Evolutionary conservation across 2,329 filamentous ascomycete species (phyloP).

Genomic region (Metarhizium robertsii): DNA sequence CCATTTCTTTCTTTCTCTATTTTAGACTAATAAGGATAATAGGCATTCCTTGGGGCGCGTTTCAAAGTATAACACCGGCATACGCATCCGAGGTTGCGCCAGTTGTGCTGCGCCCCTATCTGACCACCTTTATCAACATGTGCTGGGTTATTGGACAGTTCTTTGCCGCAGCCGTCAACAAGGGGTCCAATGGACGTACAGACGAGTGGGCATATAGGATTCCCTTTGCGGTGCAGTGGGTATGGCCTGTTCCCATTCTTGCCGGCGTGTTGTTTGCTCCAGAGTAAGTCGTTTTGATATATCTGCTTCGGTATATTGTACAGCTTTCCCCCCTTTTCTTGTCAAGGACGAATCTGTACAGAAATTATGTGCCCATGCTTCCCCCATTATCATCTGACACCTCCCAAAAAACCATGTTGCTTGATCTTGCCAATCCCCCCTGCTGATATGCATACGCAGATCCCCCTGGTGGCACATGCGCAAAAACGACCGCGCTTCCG

Average conservation of each 20-base stretch:
- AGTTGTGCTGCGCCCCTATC: conserved; percentile 38
- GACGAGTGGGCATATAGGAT: conserved; percentile 40
- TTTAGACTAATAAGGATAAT: not conserved
- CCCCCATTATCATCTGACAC: too few species aligned
- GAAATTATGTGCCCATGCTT: too few species aligned
- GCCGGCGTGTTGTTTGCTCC: conserved; percentile 35
- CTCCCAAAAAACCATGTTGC: too few species aligned
- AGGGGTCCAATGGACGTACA: conserved; percentile 26
- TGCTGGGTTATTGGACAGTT: conserved; percentile 50
- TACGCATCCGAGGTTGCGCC: conserved; percentile 45
- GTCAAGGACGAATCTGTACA: too few species aligned
- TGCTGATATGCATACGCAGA: conserved; percentile 3
- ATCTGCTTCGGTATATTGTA: too few species aligned
- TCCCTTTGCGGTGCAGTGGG: conserved; percentile 43
- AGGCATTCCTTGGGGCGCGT: conserved; percentile 44
- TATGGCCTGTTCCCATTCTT: conserved; percentile 39
- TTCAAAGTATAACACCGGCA: conserved; percentile 41
- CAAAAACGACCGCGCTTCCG: conserved; percentile 29
- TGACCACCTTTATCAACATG: conserved; percentile 47
- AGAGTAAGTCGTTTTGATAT: conserved; percentile 22
- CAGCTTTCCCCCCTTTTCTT: too few species aligned
- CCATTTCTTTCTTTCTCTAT: too few species aligned
- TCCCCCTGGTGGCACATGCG: conserved; percentile 44
- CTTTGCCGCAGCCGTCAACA: conserved; percentile 37
- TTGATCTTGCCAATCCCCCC: too few species aligned